These are phyloP conservation scores for Myxozyma mucilagina DNA, from an alignment of 805 yeast species.

Conservation along the genomic window DNA sequence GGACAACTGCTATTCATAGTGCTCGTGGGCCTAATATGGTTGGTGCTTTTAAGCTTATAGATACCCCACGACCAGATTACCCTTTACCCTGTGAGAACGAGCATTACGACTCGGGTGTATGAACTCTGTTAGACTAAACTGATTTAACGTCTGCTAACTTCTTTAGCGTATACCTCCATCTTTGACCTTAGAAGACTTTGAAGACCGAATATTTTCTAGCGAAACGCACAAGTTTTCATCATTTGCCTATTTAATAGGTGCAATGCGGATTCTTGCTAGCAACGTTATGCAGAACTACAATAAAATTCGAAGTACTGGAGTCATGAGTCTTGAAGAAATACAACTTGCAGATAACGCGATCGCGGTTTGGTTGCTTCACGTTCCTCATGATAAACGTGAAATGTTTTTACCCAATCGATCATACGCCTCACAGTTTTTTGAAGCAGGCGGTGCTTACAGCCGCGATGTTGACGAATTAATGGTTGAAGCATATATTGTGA, in stretches of 20 bases:
- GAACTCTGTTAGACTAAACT: neutral
- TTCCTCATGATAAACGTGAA: constrained; percentile 13
- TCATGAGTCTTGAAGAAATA: neutral
- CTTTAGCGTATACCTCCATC: constrained; percentile 9
- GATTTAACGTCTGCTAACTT: neutral
- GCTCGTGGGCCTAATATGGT: neutral
- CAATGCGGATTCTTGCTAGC: constrained; percentile 6
- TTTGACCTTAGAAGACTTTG: constrained; percentile 8
- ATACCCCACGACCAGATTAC: neutral
- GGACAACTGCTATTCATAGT: constrained; percentile 8
- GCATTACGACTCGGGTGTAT: constrained; percentile 15
- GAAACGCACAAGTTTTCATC: constrained; percentile 13
- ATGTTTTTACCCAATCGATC: constrained; percentile 2
- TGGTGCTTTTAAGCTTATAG: neutral
- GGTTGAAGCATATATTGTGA: constrained; percentile 11
- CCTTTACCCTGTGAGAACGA: constrained; percentile 20
- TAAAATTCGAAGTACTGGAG: neutral
- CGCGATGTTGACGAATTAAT: constrained; percentile 21
- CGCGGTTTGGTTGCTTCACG: constrained; percentile 14
- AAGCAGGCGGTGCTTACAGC: neutral
- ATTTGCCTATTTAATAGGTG: constrained; percentile 16
- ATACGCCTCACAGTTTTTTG: neutral
- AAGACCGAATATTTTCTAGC: constrained; percentile 6
- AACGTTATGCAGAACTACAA: neutral
- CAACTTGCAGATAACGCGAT: constrained; percentile 8